Conservation (phyloP, 2,329 filamentous ascomycete species). For the Davidsoniella virescens region DNA sequence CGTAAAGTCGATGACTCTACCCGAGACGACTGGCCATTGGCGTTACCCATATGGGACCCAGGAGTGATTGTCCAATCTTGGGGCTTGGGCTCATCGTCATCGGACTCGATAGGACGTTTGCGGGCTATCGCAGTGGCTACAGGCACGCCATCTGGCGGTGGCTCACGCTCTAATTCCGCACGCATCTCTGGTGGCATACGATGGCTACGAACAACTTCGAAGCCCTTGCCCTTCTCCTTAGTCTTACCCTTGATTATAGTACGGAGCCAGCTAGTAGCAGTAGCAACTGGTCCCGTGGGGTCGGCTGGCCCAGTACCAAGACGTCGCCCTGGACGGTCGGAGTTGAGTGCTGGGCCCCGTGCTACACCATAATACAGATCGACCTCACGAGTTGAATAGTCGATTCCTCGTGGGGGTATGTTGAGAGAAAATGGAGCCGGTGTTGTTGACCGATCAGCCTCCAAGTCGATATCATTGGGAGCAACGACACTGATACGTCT, state of each 20-base stretch:
- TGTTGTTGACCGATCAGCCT: constrained; percentile 27
- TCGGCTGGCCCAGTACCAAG: constrained; percentile 89
- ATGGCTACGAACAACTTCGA: constrained; percentile 85
- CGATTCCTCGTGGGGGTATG: constrained; percentile 43
- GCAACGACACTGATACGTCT: constrained; percentile 24
- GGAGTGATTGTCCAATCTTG: constrained; percentile 14
- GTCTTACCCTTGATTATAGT: constrained; percentile 65
- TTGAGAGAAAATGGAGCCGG: constrained; percentile 27
- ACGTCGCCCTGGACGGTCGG: constrained; percentile 64
- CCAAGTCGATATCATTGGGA: constrained; percentile 26
- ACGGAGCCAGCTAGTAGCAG: constrained; percentile 79
- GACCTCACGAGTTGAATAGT: constrained; percentile 87
- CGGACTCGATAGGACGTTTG: constrained; percentile 47
- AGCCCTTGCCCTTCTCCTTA: constrained; percentile 90
- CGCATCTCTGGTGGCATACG: constrained; percentile 50
- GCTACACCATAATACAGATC: constrained; percentile 87
- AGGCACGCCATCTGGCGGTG: constrained; percentile 49
- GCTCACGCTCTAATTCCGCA: constrained; percentile 45
- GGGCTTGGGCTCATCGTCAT: constrained; percentile 30
- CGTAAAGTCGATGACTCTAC: constrained; percentile 19
- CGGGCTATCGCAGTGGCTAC: constrained; percentile 44
- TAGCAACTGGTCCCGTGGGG: constrained; percentile 78
- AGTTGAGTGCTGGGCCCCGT: constrained; percentile 70
- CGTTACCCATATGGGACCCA: constrained; percentile 17
- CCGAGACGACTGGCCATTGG: constrained; percentile 24